Evolutionary conservation across 2,329 filamentous ascomycete genomes (phyloP).

Genomic region (Lecanicillium sp.): DNA sequence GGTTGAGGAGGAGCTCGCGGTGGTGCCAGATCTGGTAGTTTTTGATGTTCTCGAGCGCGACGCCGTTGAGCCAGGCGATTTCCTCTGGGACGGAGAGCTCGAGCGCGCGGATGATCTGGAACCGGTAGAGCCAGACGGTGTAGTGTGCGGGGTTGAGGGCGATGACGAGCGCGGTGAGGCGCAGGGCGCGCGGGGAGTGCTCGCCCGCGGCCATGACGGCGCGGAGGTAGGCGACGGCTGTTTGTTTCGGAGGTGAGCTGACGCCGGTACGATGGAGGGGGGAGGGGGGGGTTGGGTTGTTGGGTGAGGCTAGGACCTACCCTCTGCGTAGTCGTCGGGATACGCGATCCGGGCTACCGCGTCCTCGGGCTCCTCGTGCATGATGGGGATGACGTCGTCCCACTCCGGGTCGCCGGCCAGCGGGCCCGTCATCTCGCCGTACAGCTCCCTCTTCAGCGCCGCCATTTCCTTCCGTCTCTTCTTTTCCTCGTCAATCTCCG

Average conservation of each 20-base stretch:
- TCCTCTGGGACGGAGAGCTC: slow-evolving; percentile 62
- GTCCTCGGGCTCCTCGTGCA: slow-evolving; percentile 74
- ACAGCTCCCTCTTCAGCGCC: slow-evolving; percentile 43
- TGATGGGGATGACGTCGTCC: slow-evolving; percentile 79
- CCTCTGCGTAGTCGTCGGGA: slow-evolving; percentile 78
- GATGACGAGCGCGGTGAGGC: slow-evolving; percentile 85
- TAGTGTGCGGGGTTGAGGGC: slow-evolving; percentile 94
- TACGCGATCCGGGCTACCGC: slow-evolving; percentile 93
- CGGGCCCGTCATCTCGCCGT: slow-evolving; percentile 42
- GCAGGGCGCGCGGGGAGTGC: slow-evolving; percentile 69
- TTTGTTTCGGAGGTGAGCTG: no score
- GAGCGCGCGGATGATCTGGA: slow-evolving; percentile 66
- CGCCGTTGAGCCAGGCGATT: slow-evolving; percentile 77
- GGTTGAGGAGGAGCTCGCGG: slow-evolving; percentile 58
- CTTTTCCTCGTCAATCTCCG: slow-evolving; percentile 42
- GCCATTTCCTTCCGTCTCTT: slow-evolving; percentile 46
- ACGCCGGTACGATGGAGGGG: background rate
- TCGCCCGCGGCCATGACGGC: slow-evolving; percentile 90
- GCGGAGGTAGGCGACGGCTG: slow-evolving; percentile 85
- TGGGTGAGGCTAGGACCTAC: slow-evolving; percentile 32
- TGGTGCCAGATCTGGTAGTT: slow-evolving; percentile 98
- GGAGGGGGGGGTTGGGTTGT: background rate
- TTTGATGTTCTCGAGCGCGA: slow-evolving; percentile 80
- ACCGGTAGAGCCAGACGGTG: slow-evolving; percentile 96
- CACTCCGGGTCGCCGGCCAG: slow-evolving; percentile 63